These are phyloP conservation scores for Hippophae tibetana DNA, from an alignment of 306 rosid genomes.

Conservation along the genomic window DNA sequence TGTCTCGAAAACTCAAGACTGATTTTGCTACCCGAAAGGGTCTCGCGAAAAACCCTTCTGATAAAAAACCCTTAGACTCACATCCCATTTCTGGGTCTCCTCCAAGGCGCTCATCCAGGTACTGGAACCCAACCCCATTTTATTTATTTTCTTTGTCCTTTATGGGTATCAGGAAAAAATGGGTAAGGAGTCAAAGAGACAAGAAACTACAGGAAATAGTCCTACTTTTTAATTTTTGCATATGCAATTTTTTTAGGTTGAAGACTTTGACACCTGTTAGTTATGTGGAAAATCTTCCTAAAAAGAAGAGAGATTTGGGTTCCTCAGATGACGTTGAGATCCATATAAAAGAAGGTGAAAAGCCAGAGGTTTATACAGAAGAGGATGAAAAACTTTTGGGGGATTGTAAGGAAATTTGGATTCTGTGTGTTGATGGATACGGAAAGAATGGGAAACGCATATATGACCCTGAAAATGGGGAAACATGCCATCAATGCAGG, in stretches of 20 bases:
- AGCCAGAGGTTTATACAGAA: conserved; percentile 67
- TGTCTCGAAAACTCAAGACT: conserved; percentile 45
- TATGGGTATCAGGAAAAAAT: conserved; percentile 8
- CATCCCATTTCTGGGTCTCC: conserved; percentile 19
- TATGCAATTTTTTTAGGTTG: conserved; percentile 32
- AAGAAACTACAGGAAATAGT: neutral
- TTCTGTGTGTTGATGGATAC: conserved; percentile 55
- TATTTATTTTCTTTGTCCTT: neutral
- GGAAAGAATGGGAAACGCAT: conserved; percentile 54
- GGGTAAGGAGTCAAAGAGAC: neutral
- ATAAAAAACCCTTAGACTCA: neutral
- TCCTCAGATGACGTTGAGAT: conserved; percentile 22
- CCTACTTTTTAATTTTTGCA: neutral
- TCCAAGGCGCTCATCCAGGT: conserved; percentile 72
- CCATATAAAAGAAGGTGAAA: conserved; percentile 37
- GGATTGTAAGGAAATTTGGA: conserved; percentile 53
- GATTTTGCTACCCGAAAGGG: conserved; percentile 11
- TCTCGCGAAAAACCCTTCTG: neutral
- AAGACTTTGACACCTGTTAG: conserved; percentile 40
- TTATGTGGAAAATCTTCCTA: conserved; percentile 21
- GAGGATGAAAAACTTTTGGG: conserved; percentile 61
- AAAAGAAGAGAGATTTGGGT: conserved; percentile 7
- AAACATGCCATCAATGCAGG: conserved; percentile 86
- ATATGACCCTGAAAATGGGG: conserved; percentile 49
- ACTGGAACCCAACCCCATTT: neutral